Base-by-base conservation (phyloP, 1,284 basidiomycete genomes). In the Anthracocystis walkeri region DNA sequence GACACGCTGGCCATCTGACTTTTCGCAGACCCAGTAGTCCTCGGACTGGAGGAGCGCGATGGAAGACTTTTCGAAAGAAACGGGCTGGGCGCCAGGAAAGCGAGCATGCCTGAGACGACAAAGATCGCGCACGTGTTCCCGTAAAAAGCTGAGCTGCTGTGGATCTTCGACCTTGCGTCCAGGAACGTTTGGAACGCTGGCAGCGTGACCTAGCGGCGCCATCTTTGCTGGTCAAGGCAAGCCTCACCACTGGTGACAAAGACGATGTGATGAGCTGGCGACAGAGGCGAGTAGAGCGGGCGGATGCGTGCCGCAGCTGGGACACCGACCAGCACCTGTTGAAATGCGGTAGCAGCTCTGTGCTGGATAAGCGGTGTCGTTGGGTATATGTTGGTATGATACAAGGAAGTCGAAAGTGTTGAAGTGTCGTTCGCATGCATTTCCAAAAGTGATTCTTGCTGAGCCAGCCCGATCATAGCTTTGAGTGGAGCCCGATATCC, bases 1-100 rank as follows among this genome's bases (percentile, higher is more conserved):
- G 33, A 99, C 93, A 45, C 97, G 90, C 58, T 98, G 87, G 3
- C 97, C 97, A 84, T 99, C 97, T n/a, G 95, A 97, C 88, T 99
- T 99, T 87, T 99, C 97, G 87, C 95, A 97, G 31, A 99, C 96
- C 96, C 96, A 99, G 85, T 93, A 99, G 85, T 82, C 81, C 33
- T 82, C 73, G 21, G 63, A 62, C 25, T 67, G 52, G 21, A 82
- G 68, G 21, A 75, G 56, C 11, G 61, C 59, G 42, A 82, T 68
- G 16, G 71, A 74, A 4, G 50, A 38, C 42, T 76, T 79, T 31
- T 78, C 74, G 50, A 82, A 82, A 23, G 77, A 79, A 40, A 82
- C 81, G n/a, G 81, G 81, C 38, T 82, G 81, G 1, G 81, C 75
- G 20, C 81, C 81, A 3, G 79, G 79, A 23, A 82, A 82, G 27